Evolutionary conservation across 2,329 filamentous ascomycete genomes (phyloP).

Genomic region (Metarhizium anisopliae): DNA sequence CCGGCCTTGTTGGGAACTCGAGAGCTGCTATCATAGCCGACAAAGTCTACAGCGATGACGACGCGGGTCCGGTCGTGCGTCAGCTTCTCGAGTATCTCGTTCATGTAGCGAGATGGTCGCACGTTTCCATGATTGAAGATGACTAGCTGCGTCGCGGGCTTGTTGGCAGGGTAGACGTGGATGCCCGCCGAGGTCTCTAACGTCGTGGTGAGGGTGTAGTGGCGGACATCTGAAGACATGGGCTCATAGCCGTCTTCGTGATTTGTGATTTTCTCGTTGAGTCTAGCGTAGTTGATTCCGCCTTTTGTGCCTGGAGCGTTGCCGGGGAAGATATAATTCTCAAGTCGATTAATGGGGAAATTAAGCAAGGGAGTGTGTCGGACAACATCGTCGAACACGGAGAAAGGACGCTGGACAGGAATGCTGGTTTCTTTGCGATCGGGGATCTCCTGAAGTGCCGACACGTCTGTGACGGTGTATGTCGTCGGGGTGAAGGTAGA

Average conservation of each 20-base stretch:
- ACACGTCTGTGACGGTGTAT: too few relatives aligned
- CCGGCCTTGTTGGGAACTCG: neutral
- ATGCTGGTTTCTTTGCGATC: too few relatives aligned
- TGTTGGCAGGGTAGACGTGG: neutral
- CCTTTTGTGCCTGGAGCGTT: too few relatives aligned
- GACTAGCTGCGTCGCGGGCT: neutral
- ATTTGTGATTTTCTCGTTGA: too few relatives aligned
- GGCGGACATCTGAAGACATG: neutral
- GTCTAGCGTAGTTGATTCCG: too few relatives aligned
- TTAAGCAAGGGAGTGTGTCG: too few relatives aligned
- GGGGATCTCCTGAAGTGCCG: too few relatives aligned
- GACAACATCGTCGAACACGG: too few relatives aligned
- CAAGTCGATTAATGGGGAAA: too few relatives aligned
- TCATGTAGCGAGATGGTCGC: neutral
- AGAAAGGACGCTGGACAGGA: too few relatives aligned
- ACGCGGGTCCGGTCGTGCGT: neutral
- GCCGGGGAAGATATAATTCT: too few relatives aligned
- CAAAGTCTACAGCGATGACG: conserved; percentile 2
- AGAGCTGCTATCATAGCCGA: conserved; percentile 1
- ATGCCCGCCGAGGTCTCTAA: neutral
- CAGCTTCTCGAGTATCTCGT: neutral
- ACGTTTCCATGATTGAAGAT: neutral
- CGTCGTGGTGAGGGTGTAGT: neutral
- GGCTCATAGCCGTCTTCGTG: neutral
- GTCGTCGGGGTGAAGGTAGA: too few relatives aligned